Base-by-base conservation (phyloP, 208 protist genomes). In the Crithidia sp. region DNA sequence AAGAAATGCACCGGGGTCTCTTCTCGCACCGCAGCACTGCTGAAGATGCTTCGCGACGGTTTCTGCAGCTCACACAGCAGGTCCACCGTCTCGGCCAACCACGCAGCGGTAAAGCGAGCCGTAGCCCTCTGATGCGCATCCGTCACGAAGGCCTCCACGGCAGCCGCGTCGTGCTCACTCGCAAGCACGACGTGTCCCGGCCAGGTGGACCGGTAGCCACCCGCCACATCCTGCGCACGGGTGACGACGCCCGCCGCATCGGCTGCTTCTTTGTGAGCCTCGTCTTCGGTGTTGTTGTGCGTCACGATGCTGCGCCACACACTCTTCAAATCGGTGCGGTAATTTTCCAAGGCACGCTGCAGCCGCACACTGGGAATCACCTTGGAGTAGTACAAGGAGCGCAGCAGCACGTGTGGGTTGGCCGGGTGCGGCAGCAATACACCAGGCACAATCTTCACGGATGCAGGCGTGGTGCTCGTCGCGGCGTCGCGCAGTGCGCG, bases 361-460 rank as follows among this genome's bases (percentile, higher is more conserved):
- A 77, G 40, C 28, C 65, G 73, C 43, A 40, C 28, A 41, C 65
- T 77, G 12, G 73, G 73, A 12, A 77, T 71, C 50, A 77, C 65
- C 43, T 77, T 77, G 9, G 73, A n/a, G 58, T 62, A 66, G 65
- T 77, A 77, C 17, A 77, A 52, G 10, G 73, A 58, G 14, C 73
- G 65, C 17, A 77, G 73, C 13, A 77, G 50, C 10, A 77, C 58
- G 52, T 67, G 52, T 13, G 50, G 49, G n/a, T 77, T 43, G 3
- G 73, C 67, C 3, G 65, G 66, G 39, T 77, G 73, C 16, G 73
- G 73, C 56, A 77, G 73, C 39, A 71, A 41, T 7, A 77, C 59
- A 19, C 73, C 73, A 52, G 73, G 73, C n/a, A 71, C 56, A 16
- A 77, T n/a, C 9, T 43, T 49, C 36, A 69, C 64, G 6, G 64